Percentiles rank a stretch among this genome's conserved stretches.
Conservation (phyloP, 495 filamentous ascomycete species). For the Penicillium riverlandense region DNA sequence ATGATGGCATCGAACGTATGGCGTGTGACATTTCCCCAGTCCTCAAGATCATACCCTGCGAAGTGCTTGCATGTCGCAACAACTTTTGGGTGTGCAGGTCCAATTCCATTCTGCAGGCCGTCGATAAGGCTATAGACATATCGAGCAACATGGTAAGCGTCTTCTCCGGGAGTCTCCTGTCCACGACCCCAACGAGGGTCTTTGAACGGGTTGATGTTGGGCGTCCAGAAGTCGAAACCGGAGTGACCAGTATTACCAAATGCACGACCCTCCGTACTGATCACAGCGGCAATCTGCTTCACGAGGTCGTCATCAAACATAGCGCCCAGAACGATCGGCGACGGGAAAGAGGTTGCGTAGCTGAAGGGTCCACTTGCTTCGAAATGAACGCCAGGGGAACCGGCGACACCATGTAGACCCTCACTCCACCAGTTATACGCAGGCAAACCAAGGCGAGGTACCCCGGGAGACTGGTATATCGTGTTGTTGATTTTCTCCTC, state of each 20-base stretch:
- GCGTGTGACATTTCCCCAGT: slow-evolving; percentile 44
- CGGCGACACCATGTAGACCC: slow-evolving; percentile 52
- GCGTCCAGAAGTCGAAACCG: slow-evolving; percentile 57
- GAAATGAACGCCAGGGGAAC: slow-evolving; percentile 36
- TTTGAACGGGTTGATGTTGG: slow-evolving; percentile 63
- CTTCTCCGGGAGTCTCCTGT: slow-evolving; percentile 57
- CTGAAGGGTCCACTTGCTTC: slow-evolving; percentile 40
- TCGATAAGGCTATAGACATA: slow-evolving; percentile 54
- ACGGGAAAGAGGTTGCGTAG: slow-evolving; percentile 57
- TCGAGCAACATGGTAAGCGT: slow-evolving; percentile 47
- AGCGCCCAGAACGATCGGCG: slow-evolving; percentile 52
- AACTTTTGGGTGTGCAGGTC: slow-evolving; percentile 41
- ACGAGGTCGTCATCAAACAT: slow-evolving; percentile 55
- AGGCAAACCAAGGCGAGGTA: slow-evolving; percentile 50
- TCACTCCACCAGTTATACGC: slow-evolving; percentile 40
- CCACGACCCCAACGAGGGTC: slow-evolving; percentile 57
- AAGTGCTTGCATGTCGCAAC: slow-evolving; percentile 60
- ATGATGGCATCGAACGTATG: slow-evolving; percentile 51
- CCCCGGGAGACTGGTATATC: slow-evolving; percentile 44
- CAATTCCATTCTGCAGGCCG: slow-evolving; percentile 50
- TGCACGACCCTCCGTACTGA: slow-evolving; percentile 57
- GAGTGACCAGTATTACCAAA: slow-evolving; percentile 54
- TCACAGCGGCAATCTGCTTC: slow-evolving; percentile 46
- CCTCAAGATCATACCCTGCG: slow-evolving; percentile 60
- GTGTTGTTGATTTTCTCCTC: slow-evolving; percentile 54